Evolutionary conservation across 495 filamentous ascomycete genomes (phyloP), one percentile per base, ranked within the genome.

Genomic region (Aspergillus saccharolyticus): DNA sequence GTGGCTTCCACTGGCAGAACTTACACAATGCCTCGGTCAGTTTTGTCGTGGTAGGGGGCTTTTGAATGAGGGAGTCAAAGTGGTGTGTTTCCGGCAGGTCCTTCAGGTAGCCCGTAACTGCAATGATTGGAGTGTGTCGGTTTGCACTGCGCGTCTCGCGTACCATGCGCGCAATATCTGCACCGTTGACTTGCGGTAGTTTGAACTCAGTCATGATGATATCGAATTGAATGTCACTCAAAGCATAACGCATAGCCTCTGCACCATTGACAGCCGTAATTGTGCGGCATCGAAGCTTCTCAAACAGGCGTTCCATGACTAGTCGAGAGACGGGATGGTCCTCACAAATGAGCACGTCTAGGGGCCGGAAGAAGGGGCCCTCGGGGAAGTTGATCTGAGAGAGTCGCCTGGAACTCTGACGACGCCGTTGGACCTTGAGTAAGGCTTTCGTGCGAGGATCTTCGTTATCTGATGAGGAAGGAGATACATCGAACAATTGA

Each of bases 181-280:
- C 87, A 15, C 94, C 94, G 65, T 91, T 96, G 52, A 97, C 89
- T 59, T 93, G 89, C 1, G 95, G 95, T 52, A 98, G 78, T 69
- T 90, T 94, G 76, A 87, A 96, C 70, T 98, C 94, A 69, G 96
- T 96, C 78, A 98, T 89, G 66, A 98, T 97, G 63, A 98, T 93
- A 72, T 98, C 94, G 53, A 84, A 97, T 57, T 89, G 79, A 44
- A 98, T 90, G 69, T 97, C 90, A 64, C 91, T 88, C 75, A 96
- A 87, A 44, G 92, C 91, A 71, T 89, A 96, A 21, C 93, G 85
- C 68, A 93, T 85, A 1, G 91, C 95, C 63, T 98, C 94, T 1
- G 89, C 80, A 17, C 95, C 94, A 60, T 90, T 96, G 8, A 83
- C 78, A 2, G 91, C 94, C 16, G 89, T 86, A 58, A 98, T 96